Base-by-base conservation (phyloP, 2,329 filamentous ascomycete species). In the Orbilia javanica region DNA sequence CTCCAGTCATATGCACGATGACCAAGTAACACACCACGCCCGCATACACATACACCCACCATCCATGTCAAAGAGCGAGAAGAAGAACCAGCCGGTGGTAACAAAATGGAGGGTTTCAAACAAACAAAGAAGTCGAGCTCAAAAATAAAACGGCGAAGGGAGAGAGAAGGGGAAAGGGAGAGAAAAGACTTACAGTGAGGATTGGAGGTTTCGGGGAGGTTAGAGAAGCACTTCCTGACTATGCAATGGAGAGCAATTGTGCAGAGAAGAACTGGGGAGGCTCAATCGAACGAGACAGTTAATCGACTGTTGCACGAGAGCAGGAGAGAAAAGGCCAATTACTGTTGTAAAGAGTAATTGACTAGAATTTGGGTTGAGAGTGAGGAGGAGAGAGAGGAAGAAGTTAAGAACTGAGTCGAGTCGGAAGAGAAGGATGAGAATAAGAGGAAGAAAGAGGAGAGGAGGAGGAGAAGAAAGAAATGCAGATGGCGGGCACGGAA, bases 401-500 rank as follows among this genome's bases (percentile, higher is more conserved):
- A 44, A 6, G 22, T 62, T 65, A 27, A 50, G 27, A 46, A 34
- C 15, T 27, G 34, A 36, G 27, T 20, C 44, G 48, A 62, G 36
- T 39, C 36, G 15, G 44, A 55, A 50, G 39, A 20, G 36, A 34
- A 11, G 42, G 11, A 20, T 42, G 18, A 42, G 39, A n/a, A 34
- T 5, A 34, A 48, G 34, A 25, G 25, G 52, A 60, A 46, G 25
- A 15, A 20, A 31, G n/a, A 55, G 34, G 20, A 48, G 20, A 5
- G 25, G 46, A 27, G 15, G 34, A 62, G 13, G 31, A 60, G 29
- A 31, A 18, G 36, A 34, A 50, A 15, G 46, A 29, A 77, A 77
- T 66, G 29, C 31, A 62, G 72, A 77, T 77, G 72, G 72, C 72
- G 72, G 72, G 72, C 46, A 66, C 65, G 55, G 65, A 52, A 42